phyloP scores from a whole-genome alignment of 106 monocot species.

The Chionographis japonica region DNA sequence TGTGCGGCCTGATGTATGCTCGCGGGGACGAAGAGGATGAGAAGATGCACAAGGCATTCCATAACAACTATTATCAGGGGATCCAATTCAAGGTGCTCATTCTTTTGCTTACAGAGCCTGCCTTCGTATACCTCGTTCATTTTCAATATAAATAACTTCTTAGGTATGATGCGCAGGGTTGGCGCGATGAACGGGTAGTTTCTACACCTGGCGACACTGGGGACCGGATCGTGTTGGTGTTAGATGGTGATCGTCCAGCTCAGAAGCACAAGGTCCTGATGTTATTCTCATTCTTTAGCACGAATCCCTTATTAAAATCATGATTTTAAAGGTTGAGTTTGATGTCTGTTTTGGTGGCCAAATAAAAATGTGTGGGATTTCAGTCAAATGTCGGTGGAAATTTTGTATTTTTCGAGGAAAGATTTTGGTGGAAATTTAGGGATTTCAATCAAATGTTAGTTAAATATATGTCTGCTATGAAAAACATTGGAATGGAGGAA shows the following conservation, averaged over 20 bases:
- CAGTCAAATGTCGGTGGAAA: background rate
- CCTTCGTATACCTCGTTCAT: background rate
- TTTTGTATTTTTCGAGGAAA: background rate
- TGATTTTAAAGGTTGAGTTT: background rate
- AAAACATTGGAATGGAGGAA: too few relatives aligned
- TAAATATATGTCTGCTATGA: too few relatives aligned
- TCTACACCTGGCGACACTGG: slow-evolving; percentile 13
- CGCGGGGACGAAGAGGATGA: slow-evolving; percentile 74
- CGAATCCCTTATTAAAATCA: too few relatives aligned
- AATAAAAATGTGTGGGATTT: background rate
- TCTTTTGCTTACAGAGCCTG: background rate
- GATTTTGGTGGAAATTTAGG: too few relatives aligned
- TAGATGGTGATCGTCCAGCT: slow-evolving; percentile 33
- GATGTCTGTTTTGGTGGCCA: background rate
- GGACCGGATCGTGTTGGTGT: slow-evolving; percentile 58
- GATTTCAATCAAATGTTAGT: too few relatives aligned
- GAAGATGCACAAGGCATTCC: slow-evolving; percentile 63
- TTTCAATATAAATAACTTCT: background rate
- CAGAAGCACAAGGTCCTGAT: slow-evolving; percentile 58
- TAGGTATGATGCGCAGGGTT: slow-evolving; percentile 40
- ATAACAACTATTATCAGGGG: slow-evolving; percentile 62
- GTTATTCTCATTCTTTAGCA: background rate
- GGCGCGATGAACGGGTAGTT: slow-evolving; percentile 68
- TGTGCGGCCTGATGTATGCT: slow-evolving; percentile 68
- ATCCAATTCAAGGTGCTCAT: slow-evolving; percentile 59